phyloP scores from a whole-genome alignment of 2,329 filamentous ascomycete species.

The Leptographium radiaticola region DNA sequence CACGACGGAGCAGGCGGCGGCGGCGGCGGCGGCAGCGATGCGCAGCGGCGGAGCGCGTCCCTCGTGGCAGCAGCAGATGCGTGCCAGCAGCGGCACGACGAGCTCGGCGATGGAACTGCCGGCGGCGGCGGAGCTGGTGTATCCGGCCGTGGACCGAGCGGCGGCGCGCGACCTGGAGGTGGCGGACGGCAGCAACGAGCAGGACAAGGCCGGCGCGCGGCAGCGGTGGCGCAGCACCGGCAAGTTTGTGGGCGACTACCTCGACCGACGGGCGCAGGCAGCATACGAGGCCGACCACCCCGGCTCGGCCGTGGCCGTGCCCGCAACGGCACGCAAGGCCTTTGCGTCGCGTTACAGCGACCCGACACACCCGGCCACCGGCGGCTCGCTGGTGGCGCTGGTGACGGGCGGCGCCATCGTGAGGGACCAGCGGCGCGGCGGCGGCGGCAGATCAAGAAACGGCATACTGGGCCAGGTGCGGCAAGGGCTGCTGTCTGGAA shows the following conservation, averaged over 20 bases:
- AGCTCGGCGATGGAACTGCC: constrained; percentile 23
- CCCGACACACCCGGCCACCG: constrained; percentile 36
- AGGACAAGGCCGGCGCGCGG: constrained; percentile 1
- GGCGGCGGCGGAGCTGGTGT: constrained; percentile 25
- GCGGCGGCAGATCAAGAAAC: background rate
- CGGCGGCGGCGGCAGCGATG: background rate
- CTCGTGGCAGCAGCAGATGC: constrained; percentile 15
- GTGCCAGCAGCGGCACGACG: constrained; percentile 22
- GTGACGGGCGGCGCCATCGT: constrained; percentile 30
- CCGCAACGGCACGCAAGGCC: constrained; percentile 15
- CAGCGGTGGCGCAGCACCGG: constrained; percentile 18
- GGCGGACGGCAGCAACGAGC: constrained; percentile 11
- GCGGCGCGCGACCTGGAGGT: constrained; percentile 14
- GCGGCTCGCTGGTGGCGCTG: constrained; percentile 30
- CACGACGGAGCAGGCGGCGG: constrained; percentile 9
- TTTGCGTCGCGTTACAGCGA: constrained; percentile 36
- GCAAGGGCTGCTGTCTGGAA: too few relatives aligned
- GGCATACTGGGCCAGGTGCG: background rate
- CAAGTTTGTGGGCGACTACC: constrained; percentile 29
- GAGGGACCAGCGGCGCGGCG: constrained; percentile 4
- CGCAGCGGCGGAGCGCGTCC: too few relatives aligned
- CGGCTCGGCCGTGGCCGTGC: constrained; percentile 21
- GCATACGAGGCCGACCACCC: constrained; percentile 27
- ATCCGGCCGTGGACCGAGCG: constrained; percentile 21
- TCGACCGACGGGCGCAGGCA: constrained; percentile 34